Base-by-base conservation (phyloP, 73 alveolate genomes). In the Paramecium octaurelia region DNA sequence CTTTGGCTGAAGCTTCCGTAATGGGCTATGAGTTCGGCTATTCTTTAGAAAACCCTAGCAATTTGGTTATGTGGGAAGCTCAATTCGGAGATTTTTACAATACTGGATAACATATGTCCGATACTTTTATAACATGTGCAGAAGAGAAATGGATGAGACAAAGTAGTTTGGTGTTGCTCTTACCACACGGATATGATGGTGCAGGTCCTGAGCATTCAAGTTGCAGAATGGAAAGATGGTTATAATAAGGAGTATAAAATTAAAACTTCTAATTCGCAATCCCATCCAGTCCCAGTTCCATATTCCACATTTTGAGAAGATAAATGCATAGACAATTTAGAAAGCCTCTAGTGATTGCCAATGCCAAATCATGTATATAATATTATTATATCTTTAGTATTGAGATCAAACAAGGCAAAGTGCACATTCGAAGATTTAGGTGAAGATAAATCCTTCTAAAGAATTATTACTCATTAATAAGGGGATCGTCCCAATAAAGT, bases 161-260 rank as follows among this genome's bases (percentile, higher is more conserved):
- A 86, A 58, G 96, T 8, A 98, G 98, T 21, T 93, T 97, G 27
- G 97, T 93, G 8, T 88, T 97, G 89, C 93, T 96, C 43, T 95
- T 97, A 35, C 99, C 99, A 6, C 99, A 97, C 50, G 99, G 99
- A 42, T 97, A 93, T 95, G 99, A 97, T 77, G 99, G 99, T 44
- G 96, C 98, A 85, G 99, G 99, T 6, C 98, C 99, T 21, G 99
- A 98, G 95, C 99, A 98, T 86, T 96, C 99, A 11, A 95, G 98
- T 23, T 94, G 97, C 43, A 97, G 99, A 90, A 75, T 97, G 58
- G 99, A 97, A 95, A 95, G 99, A 76, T 97, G 68, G 83, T 71
- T 89, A 40, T 60, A 89, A 71, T 44, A 70, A 58, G 94, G 85
- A 46, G 96, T 88, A 70, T 80, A 96, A 71, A 92, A 92, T 64